Evolutionary conservation across 805 yeast genomes (phyloP).

Genomic region (Yamadazyma sp.): DNA sequence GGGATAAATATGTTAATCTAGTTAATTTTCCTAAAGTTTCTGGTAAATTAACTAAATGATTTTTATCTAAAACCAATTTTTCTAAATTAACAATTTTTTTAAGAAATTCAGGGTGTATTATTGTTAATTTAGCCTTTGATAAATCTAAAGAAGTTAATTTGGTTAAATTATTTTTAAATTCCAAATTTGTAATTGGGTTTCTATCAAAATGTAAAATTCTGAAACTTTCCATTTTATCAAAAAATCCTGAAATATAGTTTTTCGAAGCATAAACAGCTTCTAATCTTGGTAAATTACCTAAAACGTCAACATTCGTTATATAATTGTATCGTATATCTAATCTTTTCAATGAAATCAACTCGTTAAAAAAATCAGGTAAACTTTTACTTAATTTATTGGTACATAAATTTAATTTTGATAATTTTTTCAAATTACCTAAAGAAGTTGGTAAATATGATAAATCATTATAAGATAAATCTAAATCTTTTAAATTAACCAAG

Average conservation of each 20-base stretch:
- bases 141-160: slow-evolving; percentile 70
- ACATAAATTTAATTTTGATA: slow-evolving; percentile 69
- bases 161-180: slow-evolving; percentile 50
- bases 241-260: slow-evolving; percentile 70
- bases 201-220: slow-evolving; percentile 71
- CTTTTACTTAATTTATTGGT: slow-evolving; percentile 61
- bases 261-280: slow-evolving; percentile 75
- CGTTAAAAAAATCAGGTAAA: slow-evolving; percentile 51
- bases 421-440: slow-evolving; percentile 53
- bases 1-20: slow-evolving; percentile 63
- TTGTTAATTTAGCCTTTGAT: slow-evolving; percentile 77
- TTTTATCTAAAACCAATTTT: slow-evolving; percentile 71
- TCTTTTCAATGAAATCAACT: slow-evolving; percentile 57
- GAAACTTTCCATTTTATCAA: slow-evolving; percentile 58
- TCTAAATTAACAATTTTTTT: slow-evolving; percentile 63
- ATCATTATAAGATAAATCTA: slow-evolving; percentile 82
- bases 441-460: slow-evolving; percentile 59
- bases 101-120: slow-evolving; percentile 64
- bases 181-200: slow-evolving; percentile 77
- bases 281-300: slow-evolving; percentile 56
- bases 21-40: slow-evolving; percentile 57
- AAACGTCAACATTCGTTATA: slow-evolving; percentile 49
- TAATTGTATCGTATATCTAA: slow-evolving; percentile 77
- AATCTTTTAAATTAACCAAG: slow-evolving; percentile 54
- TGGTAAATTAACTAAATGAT: slow-evolving; percentile 78